phyloP scores from a whole-genome alignment of 305 asterid genomes.

The Ilex paraguariensis region DNA sequence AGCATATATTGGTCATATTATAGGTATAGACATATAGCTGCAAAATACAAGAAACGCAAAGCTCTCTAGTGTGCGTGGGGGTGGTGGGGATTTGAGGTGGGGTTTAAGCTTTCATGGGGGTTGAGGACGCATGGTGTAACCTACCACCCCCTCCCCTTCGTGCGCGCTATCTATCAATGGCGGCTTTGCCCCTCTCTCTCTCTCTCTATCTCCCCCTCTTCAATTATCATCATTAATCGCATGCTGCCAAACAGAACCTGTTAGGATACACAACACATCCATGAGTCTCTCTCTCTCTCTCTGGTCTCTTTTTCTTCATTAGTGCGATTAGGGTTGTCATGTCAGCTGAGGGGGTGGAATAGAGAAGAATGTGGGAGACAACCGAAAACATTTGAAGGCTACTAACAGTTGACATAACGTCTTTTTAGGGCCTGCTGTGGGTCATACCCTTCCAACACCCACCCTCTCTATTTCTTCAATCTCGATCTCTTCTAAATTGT shows the following conservation, averaged over 20 bases:
- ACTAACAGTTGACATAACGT: constrained; percentile 29
- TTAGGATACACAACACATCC: constrained; percentile 2
- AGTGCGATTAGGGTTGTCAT: constrained; percentile 68
- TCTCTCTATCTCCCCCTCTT: constrained; percentile 10
- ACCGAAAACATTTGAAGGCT: constrained; percentile 41
- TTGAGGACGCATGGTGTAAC: constrained; percentile 11
- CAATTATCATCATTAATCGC: constrained; percentile 50
- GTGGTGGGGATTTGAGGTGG: constrained; percentile 19
- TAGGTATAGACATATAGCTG: background rate
- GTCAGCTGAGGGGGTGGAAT: constrained; percentile 28
- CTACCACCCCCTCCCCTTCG: constrained; percentile 5
- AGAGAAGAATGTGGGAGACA: constrained; percentile 56
- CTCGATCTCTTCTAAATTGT: constrained; percentile 15
- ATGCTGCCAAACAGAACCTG: constrained; percentile 33
- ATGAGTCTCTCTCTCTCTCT: constrained; percentile 5
- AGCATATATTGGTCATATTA: too few relatives aligned
- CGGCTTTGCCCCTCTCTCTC: constrained; percentile 35
- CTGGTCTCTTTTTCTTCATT: constrained; percentile 11
- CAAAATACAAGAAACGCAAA: constrained; percentile 11
- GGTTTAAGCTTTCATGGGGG: background rate
- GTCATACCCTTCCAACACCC: constrained; percentile 7
- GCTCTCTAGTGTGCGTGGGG: background rate
- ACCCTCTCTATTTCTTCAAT: constrained; percentile 9
- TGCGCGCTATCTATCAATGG: constrained; percentile 26
- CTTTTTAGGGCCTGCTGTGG: constrained; percentile 23